Conservation (phyloP, 1,284 basidiomycete genomes). For the Puccinia coronata region DNA sequence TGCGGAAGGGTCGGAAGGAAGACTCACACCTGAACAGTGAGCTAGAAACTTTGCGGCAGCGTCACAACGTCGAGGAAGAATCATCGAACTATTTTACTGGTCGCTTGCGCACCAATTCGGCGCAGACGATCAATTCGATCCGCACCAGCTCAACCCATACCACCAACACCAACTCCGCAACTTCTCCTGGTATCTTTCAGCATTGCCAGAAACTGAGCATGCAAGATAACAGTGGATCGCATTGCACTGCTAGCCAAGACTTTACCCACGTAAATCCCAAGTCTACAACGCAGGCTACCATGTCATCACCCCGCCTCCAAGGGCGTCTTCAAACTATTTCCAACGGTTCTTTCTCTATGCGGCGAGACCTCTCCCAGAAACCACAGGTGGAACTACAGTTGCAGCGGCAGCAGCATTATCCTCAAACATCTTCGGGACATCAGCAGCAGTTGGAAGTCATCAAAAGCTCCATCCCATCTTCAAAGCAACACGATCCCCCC, state of each 20-base stretch:
- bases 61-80: background rate
- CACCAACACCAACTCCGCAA: slow-evolving; percentile 20
- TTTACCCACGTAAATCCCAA: background rate
- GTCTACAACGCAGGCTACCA: background rate
- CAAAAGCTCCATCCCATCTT: background rate
- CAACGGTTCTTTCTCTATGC: slow-evolving; percentile 6
- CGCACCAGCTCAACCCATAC: slow-evolving; percentile 21
- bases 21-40: background rate
- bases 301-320: too few relatives aligned
- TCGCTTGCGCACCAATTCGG: slow-evolving; percentile 6
- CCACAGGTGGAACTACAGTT: background rate
- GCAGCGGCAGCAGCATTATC: background rate
- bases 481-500: background rate
- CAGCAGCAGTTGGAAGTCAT: background rate
- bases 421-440: background rate
- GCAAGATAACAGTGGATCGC: background rate
- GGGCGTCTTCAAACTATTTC: background rate
- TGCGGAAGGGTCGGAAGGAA: background rate
- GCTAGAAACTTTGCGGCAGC: slow-evolving; percentile 22
- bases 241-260: background rate
- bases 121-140: background rate
- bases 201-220: background rate
- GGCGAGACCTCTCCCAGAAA: background rate
- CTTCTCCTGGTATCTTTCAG: slow-evolving; percentile 6
- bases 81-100: background rate